Base-by-base conservation (phyloP, 441 rosid species). In the Aquilaria agallochum region DNA sequence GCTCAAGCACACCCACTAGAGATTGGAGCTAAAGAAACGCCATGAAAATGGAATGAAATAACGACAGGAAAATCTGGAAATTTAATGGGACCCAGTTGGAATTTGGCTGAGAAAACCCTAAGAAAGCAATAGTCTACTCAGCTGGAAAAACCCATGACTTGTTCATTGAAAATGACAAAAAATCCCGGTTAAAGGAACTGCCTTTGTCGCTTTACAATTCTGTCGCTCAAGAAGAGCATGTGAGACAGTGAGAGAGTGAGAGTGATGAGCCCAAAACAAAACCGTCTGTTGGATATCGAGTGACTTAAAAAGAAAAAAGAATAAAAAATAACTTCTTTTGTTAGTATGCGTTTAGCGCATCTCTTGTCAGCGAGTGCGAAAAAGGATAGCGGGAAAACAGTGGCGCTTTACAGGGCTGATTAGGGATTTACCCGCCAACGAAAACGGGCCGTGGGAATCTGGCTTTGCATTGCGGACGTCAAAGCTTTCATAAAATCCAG, bases 351-450 rank as follows among this genome's bases (percentile, higher is more conserved):
- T 81, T 83, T 55, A 11, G 50, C 71, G 67, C 61, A 53, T 49
- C 7, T 31, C 27, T 53, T 63, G 74, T 70, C 74, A 61, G 68
- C 30, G 31, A 50, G 56, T 42, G 71, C 62, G 75, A 50, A 66
- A 69, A 51, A 67, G 51, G 63, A 50, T 51, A 68, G 83, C 76
- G 81, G 76, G 81, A 78, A 83, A 71, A 70, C 58, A 63, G 15
- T 62, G 44, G 63, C 20, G 2, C 4, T 9, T 66, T 65, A 31
- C 53, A 36, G 50, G 64, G 8, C 11, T 62, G 72, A 68, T 64
- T 36, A 73, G 76, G 67, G 72, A 31, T 60, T 77, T 76, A 77
- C 88, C 84, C 89, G 96, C 92, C 87, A 80, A 75, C 72, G 72
- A 58, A 45, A 63, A 14, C 61, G 44, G 53, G 61, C 44, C 56